Conservation (phyloP, 129 eudicot species). For the Centaurea solstitialis region DNA sequence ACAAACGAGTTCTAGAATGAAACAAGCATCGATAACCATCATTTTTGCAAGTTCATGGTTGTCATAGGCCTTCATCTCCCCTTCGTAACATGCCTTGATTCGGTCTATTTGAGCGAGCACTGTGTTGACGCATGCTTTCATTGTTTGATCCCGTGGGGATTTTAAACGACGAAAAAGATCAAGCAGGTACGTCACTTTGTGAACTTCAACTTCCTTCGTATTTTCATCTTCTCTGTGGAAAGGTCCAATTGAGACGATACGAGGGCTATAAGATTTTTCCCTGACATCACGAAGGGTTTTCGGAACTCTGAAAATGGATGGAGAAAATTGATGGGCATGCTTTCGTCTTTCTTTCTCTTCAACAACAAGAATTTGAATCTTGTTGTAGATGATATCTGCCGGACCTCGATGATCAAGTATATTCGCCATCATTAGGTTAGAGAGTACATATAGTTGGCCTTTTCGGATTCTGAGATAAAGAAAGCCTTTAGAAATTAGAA, state of each 20-base stretch:
- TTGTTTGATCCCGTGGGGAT: background rate
- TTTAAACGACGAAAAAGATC: background rate
- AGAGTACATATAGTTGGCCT: no score
- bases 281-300: background rate
- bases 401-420: background rate
- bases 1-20: slow-evolving; percentile 6
- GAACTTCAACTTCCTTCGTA: background rate
- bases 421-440: no score
- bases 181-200: background rate
- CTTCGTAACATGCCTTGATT: background rate
- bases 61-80: background rate
- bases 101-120: background rate
- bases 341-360: background rate
- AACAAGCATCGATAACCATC: slow-evolving; percentile 23
- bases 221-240: background rate
- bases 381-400: background rate
- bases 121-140: background rate
- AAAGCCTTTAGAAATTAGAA: no score
- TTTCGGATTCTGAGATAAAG: no score
- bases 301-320: slow-evolving; percentile 16
- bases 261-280: slow-evolving; percentile 1
- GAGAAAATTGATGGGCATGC: background rate
- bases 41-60: slow-evolving; percentile 3
- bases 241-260: slow-evolving; percentile 16
- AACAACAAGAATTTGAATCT: background rate